phyloP scores from a whole-genome alignment of 2,329 filamentous ascomycete genomes.

The Gliomastix tumulicola region DNA sequence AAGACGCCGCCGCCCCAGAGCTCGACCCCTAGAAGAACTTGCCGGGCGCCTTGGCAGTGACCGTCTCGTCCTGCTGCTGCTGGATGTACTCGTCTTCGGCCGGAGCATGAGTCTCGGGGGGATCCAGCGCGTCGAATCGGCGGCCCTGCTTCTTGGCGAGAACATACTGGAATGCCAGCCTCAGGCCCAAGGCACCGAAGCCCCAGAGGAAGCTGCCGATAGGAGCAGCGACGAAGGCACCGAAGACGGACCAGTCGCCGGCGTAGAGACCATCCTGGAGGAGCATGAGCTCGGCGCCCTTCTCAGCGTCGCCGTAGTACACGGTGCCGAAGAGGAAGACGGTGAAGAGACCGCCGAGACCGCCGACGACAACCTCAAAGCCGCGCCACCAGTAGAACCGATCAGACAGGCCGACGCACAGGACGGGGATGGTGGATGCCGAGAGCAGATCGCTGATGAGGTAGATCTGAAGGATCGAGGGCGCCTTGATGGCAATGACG shows the following conservation, averaged over 20 bases:
- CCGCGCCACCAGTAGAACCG: constrained; percentile 72
- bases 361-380: constrained; percentile 73
- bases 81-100: constrained; percentile 13
- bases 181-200: constrained; percentile 51
- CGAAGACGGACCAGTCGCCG: constrained; percentile 75
- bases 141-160: constrained; percentile 49
- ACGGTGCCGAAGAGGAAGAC: constrained; percentile 77
- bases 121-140: constrained; percentile 62
- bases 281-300: constrained; percentile 62
- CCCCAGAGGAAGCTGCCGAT: constrained; percentile 69
- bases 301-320: constrained; percentile 62
- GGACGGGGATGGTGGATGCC: constrained; percentile 66
- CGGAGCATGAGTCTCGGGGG: constrained; percentile 22
- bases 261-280: constrained; percentile 68
- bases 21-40: constrained; percentile 54
- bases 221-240: constrained; percentile 74
- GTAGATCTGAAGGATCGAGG: constrained; percentile 74
- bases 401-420: constrained; percentile 65
- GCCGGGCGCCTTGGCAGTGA: constrained; percentile 29
- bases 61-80: constrained; percentile 17
- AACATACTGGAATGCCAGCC: constrained; percentile 52
- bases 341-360: constrained; percentile 68
- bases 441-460: constrained; percentile 76
- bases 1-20: too few species aligned
- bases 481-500: constrained; percentile 66